Conservation (phyloP, 805 yeast genomes). For the Saccharomycopsis sp. region DNA sequence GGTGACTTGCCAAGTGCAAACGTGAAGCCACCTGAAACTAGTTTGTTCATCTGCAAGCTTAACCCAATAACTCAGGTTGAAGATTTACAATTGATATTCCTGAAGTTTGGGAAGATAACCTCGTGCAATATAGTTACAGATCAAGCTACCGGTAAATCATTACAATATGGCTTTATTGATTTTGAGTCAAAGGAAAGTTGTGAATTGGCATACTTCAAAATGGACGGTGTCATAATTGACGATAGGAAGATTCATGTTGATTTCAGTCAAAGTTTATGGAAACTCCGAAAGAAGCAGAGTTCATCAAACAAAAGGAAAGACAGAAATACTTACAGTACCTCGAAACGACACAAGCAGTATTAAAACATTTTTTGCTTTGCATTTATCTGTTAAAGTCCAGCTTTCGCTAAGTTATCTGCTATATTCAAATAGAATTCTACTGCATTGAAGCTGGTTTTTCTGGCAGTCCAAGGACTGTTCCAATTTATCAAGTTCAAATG, state of each 20-base stretch:
- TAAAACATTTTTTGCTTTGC: not conserved
- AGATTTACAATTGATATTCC: slow-evolving; percentile 46
- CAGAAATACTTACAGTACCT: too few relatives aligned
- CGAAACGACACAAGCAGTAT: not conserved
- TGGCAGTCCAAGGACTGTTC: slow-evolving; percentile 43
- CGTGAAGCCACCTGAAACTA: slow-evolving; percentile 51
- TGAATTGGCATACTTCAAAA: slow-evolving; percentile 52
- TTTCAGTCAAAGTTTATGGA: slow-evolving; percentile 48
- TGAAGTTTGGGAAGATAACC: slow-evolving; percentile 48
- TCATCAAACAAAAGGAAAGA: not conserved
- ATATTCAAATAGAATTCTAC: slow-evolving; percentile 61
- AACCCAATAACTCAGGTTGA: slow-evolving; percentile 53
- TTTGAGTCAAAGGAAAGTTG: slow-evolving; percentile 39
- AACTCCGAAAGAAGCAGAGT: not conserved
- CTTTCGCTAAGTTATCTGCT: slow-evolving; percentile 49
- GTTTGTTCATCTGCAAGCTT: slow-evolving; percentile 53
- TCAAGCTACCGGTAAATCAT: slow-evolving; percentile 37
- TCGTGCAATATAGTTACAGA: slow-evolving; percentile 47
- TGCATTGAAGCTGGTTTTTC: slow-evolving; percentile 46
- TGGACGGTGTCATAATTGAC: slow-evolving; percentile 56
- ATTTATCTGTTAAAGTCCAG: slow-evolving; percentile 49
- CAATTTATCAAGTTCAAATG: slow-evolving; percentile 84
- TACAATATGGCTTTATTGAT: slow-evolving; percentile 59
- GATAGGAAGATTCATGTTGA: slow-evolving; percentile 58
- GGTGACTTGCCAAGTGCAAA: slow-evolving; percentile 56